Percentiles rank a stretch among this genome's conserved stretches.
Conservation (phyloP, 495 filamentous ascomycete genomes). For the Podospora australis region DNA sequence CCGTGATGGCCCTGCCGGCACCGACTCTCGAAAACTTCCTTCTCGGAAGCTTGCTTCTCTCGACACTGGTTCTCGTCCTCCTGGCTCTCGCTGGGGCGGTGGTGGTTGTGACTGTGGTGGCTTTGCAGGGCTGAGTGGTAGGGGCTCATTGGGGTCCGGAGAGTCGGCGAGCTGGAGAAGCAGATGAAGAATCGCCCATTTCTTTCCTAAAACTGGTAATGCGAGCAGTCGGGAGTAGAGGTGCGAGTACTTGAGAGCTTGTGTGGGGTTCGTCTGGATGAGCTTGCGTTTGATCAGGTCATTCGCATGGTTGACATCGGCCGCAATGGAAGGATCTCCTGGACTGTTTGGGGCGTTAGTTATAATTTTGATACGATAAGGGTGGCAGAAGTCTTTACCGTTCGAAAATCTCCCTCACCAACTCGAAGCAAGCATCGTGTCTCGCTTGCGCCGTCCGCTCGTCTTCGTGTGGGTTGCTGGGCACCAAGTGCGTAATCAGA, state of each 20-base stretch:
- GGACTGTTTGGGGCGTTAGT: slow-evolving; percentile 20
- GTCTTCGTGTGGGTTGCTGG: slow-evolving; percentile 42
- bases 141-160: slow-evolving; percentile 40
- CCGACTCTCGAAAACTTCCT: background rate
- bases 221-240: slow-evolving; percentile 81
- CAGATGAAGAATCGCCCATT: slow-evolving; percentile 93
- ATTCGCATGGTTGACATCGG: slow-evolving; percentile 80
- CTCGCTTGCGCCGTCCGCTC: slow-evolving; percentile 44
- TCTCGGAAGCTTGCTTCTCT: background rate
- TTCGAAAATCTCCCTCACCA: slow-evolving; percentile 45
- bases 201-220: slow-evolving; percentile 84
- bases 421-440: slow-evolving; percentile 46
- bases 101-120: slow-evolving; percentile 14
- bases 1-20: background rate
- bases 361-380: background rate
- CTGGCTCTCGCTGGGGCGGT: slow-evolving; percentile 3
- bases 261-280: slow-evolving; percentile 70
- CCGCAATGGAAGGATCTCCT: slow-evolving; percentile 29
- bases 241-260: slow-evolving; percentile 81
- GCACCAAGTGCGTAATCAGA: slow-evolving; percentile 49
- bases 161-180: slow-evolving; percentile 74
- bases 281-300: slow-evolving; percentile 87
- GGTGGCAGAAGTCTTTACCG: slow-evolving; percentile 27
- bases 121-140: slow-evolving; percentile 24
- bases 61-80: background rate